phyloP scores from a whole-genome alignment of 495 filamentous ascomycete genomes.

The Hypoxylon fragiforme region DNA sequence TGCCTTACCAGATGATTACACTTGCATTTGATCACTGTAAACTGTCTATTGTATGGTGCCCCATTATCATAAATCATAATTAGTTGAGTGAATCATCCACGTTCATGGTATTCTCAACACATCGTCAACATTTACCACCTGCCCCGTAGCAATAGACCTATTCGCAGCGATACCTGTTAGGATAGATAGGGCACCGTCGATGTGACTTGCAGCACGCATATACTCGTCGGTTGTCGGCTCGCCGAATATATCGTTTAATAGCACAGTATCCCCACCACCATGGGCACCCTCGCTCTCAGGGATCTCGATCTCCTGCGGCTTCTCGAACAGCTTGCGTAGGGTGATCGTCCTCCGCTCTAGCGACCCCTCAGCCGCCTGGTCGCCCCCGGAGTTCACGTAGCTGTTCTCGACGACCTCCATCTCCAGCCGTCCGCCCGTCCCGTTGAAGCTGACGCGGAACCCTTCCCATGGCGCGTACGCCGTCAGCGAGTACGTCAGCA shows the following conservation, averaged over 20 bases:
- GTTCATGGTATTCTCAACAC: conserved; percentile 41
- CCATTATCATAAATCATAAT: not conserved
- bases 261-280: conserved; percentile 49
- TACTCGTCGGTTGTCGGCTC: conserved; percentile 47
- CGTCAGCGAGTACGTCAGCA: conserved; percentile 52
- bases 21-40: not conserved
- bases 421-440: conserved; percentile 50
- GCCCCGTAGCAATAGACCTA: conserved; percentile 56
- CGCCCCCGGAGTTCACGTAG: conserved; percentile 53
- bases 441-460: conserved; percentile 52
- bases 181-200: conserved; percentile 60
- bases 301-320: conserved; percentile 49
- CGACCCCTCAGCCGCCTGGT: conserved; percentile 48
- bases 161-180: conserved; percentile 62
- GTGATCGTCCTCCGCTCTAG: conserved; percentile 44
- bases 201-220: conserved; percentile 49
- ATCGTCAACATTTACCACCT: conserved; percentile 52
- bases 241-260: conserved; percentile 52
- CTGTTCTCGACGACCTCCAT: conserved; percentile 54
- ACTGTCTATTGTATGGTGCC: too few species aligned
- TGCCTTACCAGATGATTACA: conserved; percentile 9
- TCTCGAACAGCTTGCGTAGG: conserved; percentile 48
- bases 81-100: not conserved
- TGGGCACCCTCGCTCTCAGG: conserved; percentile 45
- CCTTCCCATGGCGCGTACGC: conserved; percentile 56